These are phyloP conservation scores for Candida nemodendra DNA, from an alignment of 805 yeast species.

Conservation along the genomic window DNA sequence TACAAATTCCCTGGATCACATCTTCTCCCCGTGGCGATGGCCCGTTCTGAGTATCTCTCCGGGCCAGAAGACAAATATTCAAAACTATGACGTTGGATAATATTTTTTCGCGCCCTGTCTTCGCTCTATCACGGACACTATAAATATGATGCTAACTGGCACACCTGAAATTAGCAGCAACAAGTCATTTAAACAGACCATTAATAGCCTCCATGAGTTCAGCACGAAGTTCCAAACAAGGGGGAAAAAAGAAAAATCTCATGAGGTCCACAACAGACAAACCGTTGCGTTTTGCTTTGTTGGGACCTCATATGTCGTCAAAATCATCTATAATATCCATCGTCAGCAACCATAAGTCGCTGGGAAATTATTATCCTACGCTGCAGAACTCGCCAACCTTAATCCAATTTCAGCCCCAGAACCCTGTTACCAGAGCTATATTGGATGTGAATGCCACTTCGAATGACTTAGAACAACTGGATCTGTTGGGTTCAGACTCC, in stretches of 20 bases:
- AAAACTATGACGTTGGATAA: too few species aligned
- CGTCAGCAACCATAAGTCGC: slow-evolving; percentile 27
- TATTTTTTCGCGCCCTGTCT: too few species aligned
- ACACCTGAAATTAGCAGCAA: too few species aligned
- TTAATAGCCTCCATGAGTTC: slow-evolving; percentile 3
- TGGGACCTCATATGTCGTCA: slow-evolving; percentile 33
- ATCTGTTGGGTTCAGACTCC: slow-evolving; percentile 18
- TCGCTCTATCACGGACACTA: too few species aligned
- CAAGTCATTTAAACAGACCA: too few species aligned
- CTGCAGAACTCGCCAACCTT: slow-evolving; percentile 57
- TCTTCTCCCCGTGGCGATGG: too few species aligned
- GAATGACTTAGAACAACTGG: slow-evolving; percentile 33
- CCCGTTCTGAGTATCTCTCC: too few species aligned
- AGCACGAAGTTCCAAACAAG: neutral
- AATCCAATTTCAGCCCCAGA: slow-evolving; percentile 50
- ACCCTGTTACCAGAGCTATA: slow-evolving; percentile 38
- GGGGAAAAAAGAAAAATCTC: slow-evolving; percentile 16
- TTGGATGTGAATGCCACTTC: slow-evolving; percentile 47
- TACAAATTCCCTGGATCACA: too few species aligned
- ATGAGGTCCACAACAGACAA: slow-evolving; percentile 29
- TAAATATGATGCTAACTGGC: too few species aligned
- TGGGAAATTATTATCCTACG: slow-evolving; percentile 78
- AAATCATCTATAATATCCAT: slow-evolving; percentile 33
- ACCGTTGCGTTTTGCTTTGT: slow-evolving; percentile 32
- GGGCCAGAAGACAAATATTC: too few species aligned